Base-by-base conservation (phyloP, 2,329 filamentous ascomycete genomes). In the Aspergillus tanneri region DNA sequence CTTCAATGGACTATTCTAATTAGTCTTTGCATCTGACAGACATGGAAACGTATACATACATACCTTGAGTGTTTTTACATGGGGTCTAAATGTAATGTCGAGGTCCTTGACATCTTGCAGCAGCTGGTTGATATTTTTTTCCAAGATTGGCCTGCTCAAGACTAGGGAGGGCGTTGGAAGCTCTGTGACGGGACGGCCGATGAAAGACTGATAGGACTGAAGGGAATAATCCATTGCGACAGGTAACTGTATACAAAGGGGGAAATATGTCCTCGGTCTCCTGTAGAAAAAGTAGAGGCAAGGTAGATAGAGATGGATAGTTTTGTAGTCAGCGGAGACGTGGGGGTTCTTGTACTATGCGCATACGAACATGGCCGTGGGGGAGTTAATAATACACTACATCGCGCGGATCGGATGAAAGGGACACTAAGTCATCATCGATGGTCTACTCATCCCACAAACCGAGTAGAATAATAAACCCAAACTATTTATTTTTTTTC, bases 41-140 rank as follows among this genome's bases (percentile, higher is more conserved):
- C 30, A 39, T n/a, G 19, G 7, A 5, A 16, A 8, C 9, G 3
- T 9, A 19, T 34, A 6, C 12, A 22, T 4, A 23, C 40, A 2
- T 30, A 71, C 72, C 64, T 75, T 75, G 19, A 75, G 61, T 0
- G 72, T 75, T 54, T 75, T 75, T n/a, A 75, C 67, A 53, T 75
- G 72, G 14, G 72, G 71, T 16, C 72, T 57, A 21, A 75, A 74
- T 3, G 55, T 49, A 22, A 75, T 66, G 0, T 66, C 67, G 0
- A 72, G 51, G 14, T 59, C 59, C 18, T 72, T 63, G 8, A 75
- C 70, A 65, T 75, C 70, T 2, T 57, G 55, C 14, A 70, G 67
- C 2, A 75, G 50, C 5, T 50, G 59, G 3, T 65, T 55, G 30
- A 70, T 64, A 39, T 75, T 75, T 25, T 50, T 59, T 56, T 74